Base-by-base conservation (phyloP, 2,329 filamentous ascomycete species). In the Cytospora paraplurivora region DNA sequence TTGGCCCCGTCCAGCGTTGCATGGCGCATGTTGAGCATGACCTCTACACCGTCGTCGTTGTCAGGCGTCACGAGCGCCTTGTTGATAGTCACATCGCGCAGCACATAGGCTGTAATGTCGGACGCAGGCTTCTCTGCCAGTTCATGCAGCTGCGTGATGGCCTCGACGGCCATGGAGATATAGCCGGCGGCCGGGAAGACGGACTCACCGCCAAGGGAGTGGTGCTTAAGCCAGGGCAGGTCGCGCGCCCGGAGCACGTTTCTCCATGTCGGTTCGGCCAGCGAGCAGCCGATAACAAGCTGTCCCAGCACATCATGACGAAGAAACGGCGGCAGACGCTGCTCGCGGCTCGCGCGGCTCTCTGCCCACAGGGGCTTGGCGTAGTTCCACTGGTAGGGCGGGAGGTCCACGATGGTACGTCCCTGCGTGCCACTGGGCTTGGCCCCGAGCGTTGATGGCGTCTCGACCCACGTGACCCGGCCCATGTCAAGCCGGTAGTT, bases 351-450 rank as follows among this genome's bases (percentile, higher is more conserved):
- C 27, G 63, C 21, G 13, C 67, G 62, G 27, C 62, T 38, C 55
- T 66, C 62, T 11, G 52, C 51, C 53, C 57, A 57, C 60, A 64
- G 58, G 7, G 34, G 53, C 38, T 73, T 73, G n/a, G 73, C 72
- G 67, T 82, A 79, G 64, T 82, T 78, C 79, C 79, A 83, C 4
- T 77, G 75, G 66, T 82, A 83, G 1, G 71, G 71, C 8, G 81
- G 80, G 4, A 83, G 68, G 68, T 75, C 76, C 10, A 34, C 38
- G 32, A 62, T 27, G 27, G 27, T 27, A 27, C 27, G 27, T 27
- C 27, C 27, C 27, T 27, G 27, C 4, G 27, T 27, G 27, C 27
- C 27, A 27, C 27, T 27, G 27, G 27, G 27, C 27, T 27, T 27
- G 27, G 27, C 27, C 27, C 27, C 27, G 4, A 27, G 27, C 27